Conservation (phyloP, 805 yeast species). For the Metschnikowia vanudenii region DNA sequence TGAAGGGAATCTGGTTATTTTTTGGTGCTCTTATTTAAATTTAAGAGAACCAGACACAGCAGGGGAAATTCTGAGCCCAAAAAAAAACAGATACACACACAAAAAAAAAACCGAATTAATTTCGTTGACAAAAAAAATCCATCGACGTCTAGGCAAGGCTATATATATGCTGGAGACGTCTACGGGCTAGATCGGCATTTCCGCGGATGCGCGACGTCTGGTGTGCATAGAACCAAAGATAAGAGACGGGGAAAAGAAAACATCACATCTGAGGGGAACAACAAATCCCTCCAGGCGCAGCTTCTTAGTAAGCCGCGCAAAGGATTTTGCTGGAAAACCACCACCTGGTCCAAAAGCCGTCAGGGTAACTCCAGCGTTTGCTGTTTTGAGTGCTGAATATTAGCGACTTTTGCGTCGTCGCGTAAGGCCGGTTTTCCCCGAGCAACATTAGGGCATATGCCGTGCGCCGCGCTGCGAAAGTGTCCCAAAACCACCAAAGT, state of each 20-base stretch:
- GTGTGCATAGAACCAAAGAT: not conserved
- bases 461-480: constrained; percentile 3
- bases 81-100: too few relatives aligned
- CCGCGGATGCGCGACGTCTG: constrained; percentile 5
- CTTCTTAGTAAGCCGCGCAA: not conserved
- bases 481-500: constrained; percentile 9
- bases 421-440: not conserved
- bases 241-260: not conserved
- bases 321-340: not conserved
- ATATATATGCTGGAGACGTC: too few relatives aligned
- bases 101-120: too few relatives aligned
- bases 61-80: too few relatives aligned
- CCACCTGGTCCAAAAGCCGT: too few relatives aligned
- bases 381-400: not conserved
- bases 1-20: not conserved
- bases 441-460: not conserved
- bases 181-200: constrained; percentile 5
- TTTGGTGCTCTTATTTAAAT: too few relatives aligned
- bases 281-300: not conserved
- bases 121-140: too few relatives aligned
- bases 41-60: too few relatives aligned
- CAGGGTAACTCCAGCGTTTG: too few relatives aligned
- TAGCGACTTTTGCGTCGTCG: not conserved
- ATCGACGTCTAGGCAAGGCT: too few relatives aligned
- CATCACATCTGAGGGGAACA: not conserved